A percentile compares a stretch with the other conserved stretches of the same genome.
Conservation (phyloP, 805 yeast species). For the Lipomyces anomalus region DNA sequence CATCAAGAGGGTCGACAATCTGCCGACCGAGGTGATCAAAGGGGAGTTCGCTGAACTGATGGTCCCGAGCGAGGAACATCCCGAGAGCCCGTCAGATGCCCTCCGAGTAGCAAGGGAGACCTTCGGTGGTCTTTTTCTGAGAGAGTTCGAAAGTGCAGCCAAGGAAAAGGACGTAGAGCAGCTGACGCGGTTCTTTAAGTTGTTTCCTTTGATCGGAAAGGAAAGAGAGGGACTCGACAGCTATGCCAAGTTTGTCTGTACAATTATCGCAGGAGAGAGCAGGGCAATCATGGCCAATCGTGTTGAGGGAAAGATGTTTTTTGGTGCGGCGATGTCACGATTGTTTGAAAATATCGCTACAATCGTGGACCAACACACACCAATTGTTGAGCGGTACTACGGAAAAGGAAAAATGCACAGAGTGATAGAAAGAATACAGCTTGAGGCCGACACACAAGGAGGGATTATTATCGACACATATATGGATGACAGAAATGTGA, state of each 20-base stretch:
- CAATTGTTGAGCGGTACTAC: constrained; percentile 67
- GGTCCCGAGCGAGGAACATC: constrained; percentile 81
- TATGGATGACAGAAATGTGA: constrained; percentile 63
- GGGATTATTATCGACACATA: constrained; percentile 83
- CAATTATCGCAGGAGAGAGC: constrained; percentile 73
- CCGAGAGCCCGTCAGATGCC: constrained; percentile 63
- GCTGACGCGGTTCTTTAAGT: constrained; percentile 71
- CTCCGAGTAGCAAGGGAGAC: constrained; percentile 54
- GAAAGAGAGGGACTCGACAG: constrained; percentile 65
- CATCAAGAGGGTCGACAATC: constrained; percentile 40
- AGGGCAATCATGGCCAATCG: constrained; percentile 37
- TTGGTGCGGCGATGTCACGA: constrained; percentile 37
- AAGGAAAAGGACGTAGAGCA: constrained; percentile 55
- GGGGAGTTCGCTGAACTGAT: constrained; percentile 73
- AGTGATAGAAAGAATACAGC: constrained; percentile 69
- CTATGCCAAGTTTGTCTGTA: constrained; percentile 81
- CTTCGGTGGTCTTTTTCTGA: constrained; percentile 51
- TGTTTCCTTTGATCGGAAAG: constrained; percentile 81
- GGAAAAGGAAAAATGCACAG: constrained; percentile 53
- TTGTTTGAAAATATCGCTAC: constrained; percentile 78
- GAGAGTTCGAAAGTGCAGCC: constrained; percentile 69
- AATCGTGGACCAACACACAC: constrained; percentile 80
- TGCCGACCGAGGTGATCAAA: constrained; percentile 49
- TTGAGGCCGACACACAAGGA: constrained; percentile 88
- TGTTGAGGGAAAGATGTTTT: constrained; percentile 31